Evolutionary conservation across 2,329 filamentous ascomycete species (phyloP).

Genomic region (Stagonosporopsis vannaccii): DNA sequence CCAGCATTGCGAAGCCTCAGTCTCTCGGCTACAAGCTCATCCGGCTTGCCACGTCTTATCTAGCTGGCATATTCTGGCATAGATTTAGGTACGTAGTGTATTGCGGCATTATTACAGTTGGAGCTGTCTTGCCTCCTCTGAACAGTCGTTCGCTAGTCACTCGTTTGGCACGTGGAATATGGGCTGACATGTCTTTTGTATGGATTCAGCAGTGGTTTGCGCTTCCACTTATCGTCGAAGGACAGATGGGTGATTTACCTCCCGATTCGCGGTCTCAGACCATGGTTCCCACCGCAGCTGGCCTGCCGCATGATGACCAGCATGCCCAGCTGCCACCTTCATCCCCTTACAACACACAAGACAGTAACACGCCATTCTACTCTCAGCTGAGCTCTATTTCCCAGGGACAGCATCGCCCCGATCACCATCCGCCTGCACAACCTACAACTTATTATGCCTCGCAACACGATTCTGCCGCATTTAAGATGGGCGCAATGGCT

Average conservation of each 20-base stretch:
- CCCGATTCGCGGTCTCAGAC: conserved; percentile 38
- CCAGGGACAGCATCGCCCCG: conserved; percentile 37
- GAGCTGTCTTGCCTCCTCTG: conserved; percentile 18
- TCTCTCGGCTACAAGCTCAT: conserved; percentile 36
- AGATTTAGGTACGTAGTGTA: conserved; percentile 45
- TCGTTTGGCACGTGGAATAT: conserved; percentile 38
- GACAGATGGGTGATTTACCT: conserved; percentile 52
- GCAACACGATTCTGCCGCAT: conserved; percentile 34
- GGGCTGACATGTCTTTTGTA: conserved; percentile 52
- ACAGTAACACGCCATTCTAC: conserved; percentile 44
- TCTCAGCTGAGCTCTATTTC: conserved; percentile 47
- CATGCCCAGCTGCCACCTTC: conserved; percentile 19
- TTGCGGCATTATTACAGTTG: conserved; percentile 19
- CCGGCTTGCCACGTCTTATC: conserved; percentile 44
- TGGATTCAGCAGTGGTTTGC: conserved; percentile 55
- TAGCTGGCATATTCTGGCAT: conserved; percentile 38
- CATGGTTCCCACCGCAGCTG: conserved; percentile 40
- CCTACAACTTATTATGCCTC: conserved; percentile 30
- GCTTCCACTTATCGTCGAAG: conserved; percentile 49
- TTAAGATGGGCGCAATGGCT: conserved; percentile 49
- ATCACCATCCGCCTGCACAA: conserved; percentile 39
- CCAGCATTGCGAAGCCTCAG: conserved; percentile 31
- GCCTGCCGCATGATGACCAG: conserved; percentile 38
- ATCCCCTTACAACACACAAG: conserved; percentile 29
- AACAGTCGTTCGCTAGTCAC: conserved; percentile 30